A percentile compares a stretch with the other conserved stretches of the same genome.
These are phyloP conservation scores for Fusarium bulbicola DNA, from an alignment of 2,329 filamentous ascomycete genomes.

Conservation along the genomic window DNA sequence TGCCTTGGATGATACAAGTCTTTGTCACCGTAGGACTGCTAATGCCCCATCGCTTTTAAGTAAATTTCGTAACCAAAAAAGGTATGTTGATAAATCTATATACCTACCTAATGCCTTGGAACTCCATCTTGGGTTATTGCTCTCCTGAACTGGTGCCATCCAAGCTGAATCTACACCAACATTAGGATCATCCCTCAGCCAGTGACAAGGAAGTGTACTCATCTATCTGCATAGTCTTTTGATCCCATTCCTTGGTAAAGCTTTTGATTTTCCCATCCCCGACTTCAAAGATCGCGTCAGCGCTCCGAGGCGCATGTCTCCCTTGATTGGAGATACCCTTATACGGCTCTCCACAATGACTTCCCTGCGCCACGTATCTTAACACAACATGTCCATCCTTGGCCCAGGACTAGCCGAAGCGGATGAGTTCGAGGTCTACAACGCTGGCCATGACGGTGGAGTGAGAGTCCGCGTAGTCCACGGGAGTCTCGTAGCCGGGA, in stretches of 20 bases:
- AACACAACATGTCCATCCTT: constrained; percentile 38
- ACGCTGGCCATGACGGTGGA: constrained; percentile 35
- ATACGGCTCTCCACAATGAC: constrained; percentile 37
- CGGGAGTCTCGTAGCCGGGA: constrained; percentile 26
- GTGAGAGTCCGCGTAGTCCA: constrained; percentile 39
- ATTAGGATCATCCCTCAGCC: background rate
- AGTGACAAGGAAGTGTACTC: background rate
- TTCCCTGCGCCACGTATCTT: constrained; percentile 38
- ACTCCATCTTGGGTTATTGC: constrained; percentile 38
- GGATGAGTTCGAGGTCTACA: constrained; percentile 30
- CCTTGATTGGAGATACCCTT: constrained; percentile 34
- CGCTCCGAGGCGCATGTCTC: constrained; percentile 27
- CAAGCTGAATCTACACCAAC: constrained; percentile 33
- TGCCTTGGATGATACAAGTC: background rate
- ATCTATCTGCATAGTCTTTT: constrained; percentile 29
- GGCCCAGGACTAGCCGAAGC: constrained; percentile 38
- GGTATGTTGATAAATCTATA: background rate
- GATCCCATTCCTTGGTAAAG: constrained; percentile 28
- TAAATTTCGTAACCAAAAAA: background rate
- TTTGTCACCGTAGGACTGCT: background rate
- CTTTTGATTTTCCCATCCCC: constrained; percentile 24
- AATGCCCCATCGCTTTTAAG: background rate
- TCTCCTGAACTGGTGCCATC: constrained; percentile 37
- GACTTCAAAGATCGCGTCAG: constrained; percentile 38
- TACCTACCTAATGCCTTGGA: constrained; percentile 13